Base-by-base conservation (phyloP, 306 rosid species). In the Ochetophila trinervis region DNA sequence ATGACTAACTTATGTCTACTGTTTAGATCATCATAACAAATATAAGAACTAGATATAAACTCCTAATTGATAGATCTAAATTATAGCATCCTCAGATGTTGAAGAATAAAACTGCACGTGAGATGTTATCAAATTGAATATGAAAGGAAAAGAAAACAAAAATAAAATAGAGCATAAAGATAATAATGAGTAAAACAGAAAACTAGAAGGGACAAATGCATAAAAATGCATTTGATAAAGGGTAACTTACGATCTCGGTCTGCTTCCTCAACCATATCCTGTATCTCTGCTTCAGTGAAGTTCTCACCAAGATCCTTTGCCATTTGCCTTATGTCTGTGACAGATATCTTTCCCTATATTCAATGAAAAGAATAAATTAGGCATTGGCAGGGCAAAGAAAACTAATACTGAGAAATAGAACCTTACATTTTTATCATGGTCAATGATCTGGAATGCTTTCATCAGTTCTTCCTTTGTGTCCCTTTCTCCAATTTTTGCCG, bases 401-500 rank as follows among this genome's bases (percentile, higher is more conserved):
- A 27, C 45, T 17, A 23, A 34, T 24, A 10, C 27, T 18, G 6
- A 15, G 22, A 42, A 14, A 23, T 44, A 13, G 16, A 67, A 53
- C 9, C 53, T 68, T 35, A 93, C 99, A 86, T 84, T 90, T 45
- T 74, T 73, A 82, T 93, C 96, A 42, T 76, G 83, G 77, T 93
- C 99, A 27, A 93, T 85, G 53, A 90, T 72, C 21, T 73, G 80
- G 68, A 93, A 93, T 64, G 99, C 99, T 84, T 93, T 93, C 96
- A 78, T 80, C 70, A 93, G 97, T 74, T 93, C 97, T 73, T 90
- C 97, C 45, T 86, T 93, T 2, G 91, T 78, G 85, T 93, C 99
- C 72, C 99, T 85, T 83, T 93, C 99, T 69, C 99, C 97, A 47
- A 93, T 89, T 82, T 93, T 90, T 49, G 91, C 96, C 0, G 99